phyloP scores from a whole-genome alignment of 139 green algal genomes.

The Astrephomene gubernaculifera region DNA sequence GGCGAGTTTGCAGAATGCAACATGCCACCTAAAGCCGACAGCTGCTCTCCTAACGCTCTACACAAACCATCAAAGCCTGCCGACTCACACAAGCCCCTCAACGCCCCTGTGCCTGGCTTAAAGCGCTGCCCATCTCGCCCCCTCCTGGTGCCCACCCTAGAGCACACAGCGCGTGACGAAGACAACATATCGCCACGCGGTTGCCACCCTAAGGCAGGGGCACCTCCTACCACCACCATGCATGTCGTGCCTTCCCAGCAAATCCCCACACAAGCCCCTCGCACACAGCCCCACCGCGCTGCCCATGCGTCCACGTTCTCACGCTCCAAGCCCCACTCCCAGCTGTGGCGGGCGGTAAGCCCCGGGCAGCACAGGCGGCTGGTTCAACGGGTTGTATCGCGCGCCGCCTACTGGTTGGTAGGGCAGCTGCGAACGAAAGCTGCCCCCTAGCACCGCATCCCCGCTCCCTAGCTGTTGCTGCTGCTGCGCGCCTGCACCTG shows the following conservation, averaged over 20 bases:
- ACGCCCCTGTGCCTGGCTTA: no score
- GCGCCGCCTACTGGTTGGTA: constrained; percentile 26
- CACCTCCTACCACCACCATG: no score
- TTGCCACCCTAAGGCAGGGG: no score
- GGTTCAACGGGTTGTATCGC: constrained; percentile 37
- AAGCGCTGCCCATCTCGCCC: no score
- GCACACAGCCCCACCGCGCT: background rate
- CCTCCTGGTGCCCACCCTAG: background rate
- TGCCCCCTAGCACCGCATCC: constrained; percentile 14
- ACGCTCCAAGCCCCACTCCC: constrained; percentile 9
- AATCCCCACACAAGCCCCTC: no score
- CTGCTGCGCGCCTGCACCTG: background rate
- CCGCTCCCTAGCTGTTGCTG: background rate
- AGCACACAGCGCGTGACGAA: background rate
- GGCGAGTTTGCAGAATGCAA: no score
- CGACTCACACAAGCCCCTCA: no score
- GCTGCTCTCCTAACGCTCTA: no score
- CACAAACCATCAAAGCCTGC: background rate
- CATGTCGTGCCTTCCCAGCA: no score
- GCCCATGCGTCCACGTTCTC: no score
- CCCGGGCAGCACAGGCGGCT: background rate
- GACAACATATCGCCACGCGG: constrained; percentile 30
- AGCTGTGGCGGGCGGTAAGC: constrained; percentile 30
- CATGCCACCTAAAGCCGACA: no score
- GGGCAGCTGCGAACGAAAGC: background rate